phyloP scores from a whole-genome alignment of 2,329 filamentous ascomycete species.

The Beauveria brongniartii region DNA sequence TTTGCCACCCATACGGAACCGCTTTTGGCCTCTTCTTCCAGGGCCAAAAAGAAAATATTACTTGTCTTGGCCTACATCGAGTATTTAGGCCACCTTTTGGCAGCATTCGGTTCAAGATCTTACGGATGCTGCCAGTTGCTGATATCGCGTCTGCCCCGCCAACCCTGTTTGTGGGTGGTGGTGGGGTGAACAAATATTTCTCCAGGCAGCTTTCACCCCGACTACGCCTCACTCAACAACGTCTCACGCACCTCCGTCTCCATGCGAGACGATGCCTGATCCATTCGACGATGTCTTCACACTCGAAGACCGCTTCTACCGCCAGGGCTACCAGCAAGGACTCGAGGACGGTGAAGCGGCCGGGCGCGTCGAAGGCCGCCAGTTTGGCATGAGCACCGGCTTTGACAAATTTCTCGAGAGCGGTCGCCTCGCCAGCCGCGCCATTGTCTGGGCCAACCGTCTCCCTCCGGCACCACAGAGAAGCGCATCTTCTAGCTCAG shows the following conservation, averaged over 20 bases:
- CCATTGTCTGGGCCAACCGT: slow-evolving; percentile 76
- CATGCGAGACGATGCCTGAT: slow-evolving; percentile 30
- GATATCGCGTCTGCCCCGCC: slow-evolving; percentile 35
- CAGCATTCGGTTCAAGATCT: no score
- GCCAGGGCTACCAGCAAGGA: slow-evolving; percentile 71
- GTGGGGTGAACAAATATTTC: slow-evolving; percentile 15
- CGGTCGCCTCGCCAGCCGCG: slow-evolving; percentile 69
- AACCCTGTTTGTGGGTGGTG: background rate
- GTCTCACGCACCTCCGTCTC: background rate
- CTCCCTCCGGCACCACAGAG: slow-evolving; percentile 27
- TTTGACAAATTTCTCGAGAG: slow-evolving; percentile 86
- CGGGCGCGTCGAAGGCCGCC: slow-evolving; percentile 79
- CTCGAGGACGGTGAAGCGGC: slow-evolving; percentile 65
- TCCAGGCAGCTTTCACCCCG: background rate
- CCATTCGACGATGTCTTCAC: slow-evolving; percentile 50
- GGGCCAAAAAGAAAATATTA: no score
- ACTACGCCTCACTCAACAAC: background rate
- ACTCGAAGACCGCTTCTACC: slow-evolving; percentile 65
- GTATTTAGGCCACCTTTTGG: no score
- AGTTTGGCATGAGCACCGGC: slow-evolving; percentile 84
- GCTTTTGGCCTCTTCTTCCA: no score
- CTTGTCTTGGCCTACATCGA: no score
- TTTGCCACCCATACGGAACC: no score
- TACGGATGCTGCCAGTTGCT: background rate
- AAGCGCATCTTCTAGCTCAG: slow-evolving; percentile 4